Conservation (phyloP, 306 rosid genomes). For the Pueraria montana region DNA sequence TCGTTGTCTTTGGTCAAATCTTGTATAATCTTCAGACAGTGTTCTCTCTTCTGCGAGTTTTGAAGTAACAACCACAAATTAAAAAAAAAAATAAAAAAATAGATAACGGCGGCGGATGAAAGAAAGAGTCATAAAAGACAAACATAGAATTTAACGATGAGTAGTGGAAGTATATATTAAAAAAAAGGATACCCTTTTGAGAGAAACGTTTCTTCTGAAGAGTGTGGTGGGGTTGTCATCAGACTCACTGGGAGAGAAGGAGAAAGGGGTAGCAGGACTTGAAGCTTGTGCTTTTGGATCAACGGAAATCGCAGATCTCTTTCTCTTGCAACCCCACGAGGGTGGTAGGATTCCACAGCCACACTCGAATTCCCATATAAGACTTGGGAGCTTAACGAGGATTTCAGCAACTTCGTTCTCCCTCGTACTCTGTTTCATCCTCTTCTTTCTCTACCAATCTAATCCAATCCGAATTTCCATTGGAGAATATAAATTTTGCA, state of each 20-base stretch:
- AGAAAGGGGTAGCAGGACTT: constrained; percentile 67
- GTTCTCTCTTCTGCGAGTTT: constrained; percentile 57
- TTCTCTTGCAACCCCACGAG: constrained; percentile 56
- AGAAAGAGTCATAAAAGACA: too few relatives aligned
- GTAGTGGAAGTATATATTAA: too few relatives aligned
- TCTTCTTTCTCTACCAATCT: not conserved
- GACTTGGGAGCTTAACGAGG: constrained; percentile 42
- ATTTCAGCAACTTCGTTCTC: constrained; percentile 57
- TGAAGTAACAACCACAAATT: not conserved
- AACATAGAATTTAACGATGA: too few relatives aligned
- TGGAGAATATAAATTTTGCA: not conserved
- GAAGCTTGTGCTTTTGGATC: constrained; percentile 47
- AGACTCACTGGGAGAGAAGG: constrained; percentile 64
- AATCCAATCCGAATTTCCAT: not conserved
- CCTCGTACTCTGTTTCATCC: not conserved
- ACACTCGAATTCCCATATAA: constrained; percentile 20
- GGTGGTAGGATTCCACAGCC: not conserved
- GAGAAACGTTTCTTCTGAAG: constrained; percentile 33
- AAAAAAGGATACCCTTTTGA: constrained; percentile 57
- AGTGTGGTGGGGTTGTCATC: constrained; percentile 55
- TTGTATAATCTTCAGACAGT: constrained; percentile 45
- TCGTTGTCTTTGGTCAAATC: constrained; percentile 44
- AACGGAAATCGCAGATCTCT: constrained; percentile 60
- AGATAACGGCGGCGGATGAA: too few relatives aligned
- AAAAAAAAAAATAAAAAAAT: too few relatives aligned